Base-by-base conservation (phyloP, 352 stramenopile genomes). In the Saprolegnia parasitica region DNA sequence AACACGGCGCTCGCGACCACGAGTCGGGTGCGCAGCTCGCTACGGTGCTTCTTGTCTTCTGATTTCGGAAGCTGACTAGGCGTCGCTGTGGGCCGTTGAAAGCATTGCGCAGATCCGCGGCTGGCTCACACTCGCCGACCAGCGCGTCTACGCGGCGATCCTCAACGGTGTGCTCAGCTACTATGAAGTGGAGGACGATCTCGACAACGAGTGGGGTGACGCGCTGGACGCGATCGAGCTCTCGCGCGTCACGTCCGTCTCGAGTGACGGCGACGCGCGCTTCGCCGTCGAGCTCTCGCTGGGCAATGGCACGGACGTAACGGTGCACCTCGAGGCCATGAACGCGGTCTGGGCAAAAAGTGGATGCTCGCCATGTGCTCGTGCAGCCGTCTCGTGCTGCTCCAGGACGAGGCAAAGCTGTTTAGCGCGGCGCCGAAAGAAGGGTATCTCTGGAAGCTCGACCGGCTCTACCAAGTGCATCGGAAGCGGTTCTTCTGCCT, bases 351-450 rank as follows among this genome's bases (percentile, higher is more conserved):
- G 81, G 24, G 84, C 86, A 6, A 93, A 75, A 76, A 78, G 21
- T 95, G 87, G 87, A 95, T 95, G 87, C 77, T 95, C 21, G 84
- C 93, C 11, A 93, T 95, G 83, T 95, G 87, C 65, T 95, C 85
- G 42, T 93, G 84, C 61, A 85, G 84, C 23, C 82, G 88, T 21
- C 57, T 93, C 61, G 81, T 93, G 23, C 65, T 95, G 2, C 86
- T 88, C 66, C 77, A 80, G n/a, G 77, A 77, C 24, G 81, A 90
- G 68, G 29, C 32, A 4, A n/a, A 49, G 11, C 91, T 84, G 79
- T 77, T 81, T 35, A 95, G 87, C 58, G 85, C 81, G 1, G 79
- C 83, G 26, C 87, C 87, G 0, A 93, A 93, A 67, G 87, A 93
- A 74, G 87, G 81, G n/a, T 91, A 79, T 76, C 80, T 95, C 39